phyloP scores from a whole-genome alignment of 192 early-diverging fungal species.

The Podila verticillata region DNA sequence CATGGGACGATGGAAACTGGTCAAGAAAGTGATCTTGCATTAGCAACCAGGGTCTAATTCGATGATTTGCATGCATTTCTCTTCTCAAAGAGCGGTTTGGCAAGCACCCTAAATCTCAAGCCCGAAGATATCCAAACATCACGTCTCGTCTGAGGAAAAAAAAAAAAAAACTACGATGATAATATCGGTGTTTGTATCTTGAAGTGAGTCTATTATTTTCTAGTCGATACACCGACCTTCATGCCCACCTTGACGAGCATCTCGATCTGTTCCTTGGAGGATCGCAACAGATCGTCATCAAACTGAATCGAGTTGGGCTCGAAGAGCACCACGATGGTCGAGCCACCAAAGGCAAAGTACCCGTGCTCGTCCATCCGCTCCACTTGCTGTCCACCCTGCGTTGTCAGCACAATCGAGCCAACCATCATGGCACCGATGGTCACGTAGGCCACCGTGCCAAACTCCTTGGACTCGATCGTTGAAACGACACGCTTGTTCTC shows the following conservation, averaged over 20 bases:
- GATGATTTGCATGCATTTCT: too few relatives aligned
- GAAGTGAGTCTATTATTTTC: not conserved
- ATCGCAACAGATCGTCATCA: slow-evolving; percentile 72
- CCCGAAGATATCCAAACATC: too few relatives aligned
- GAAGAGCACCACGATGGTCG: slow-evolving; percentile 79
- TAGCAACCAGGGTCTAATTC: too few relatives aligned
- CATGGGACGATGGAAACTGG: too few relatives aligned
- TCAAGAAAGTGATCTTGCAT: too few relatives aligned
- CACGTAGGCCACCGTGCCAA: slow-evolving; percentile 77
- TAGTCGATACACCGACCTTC: slow-evolving; percentile 32
- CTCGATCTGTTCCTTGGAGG: slow-evolving; percentile 46
- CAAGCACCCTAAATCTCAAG: too few relatives aligned
- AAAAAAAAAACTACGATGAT: too few relatives aligned
- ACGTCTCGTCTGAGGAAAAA: too few relatives aligned
- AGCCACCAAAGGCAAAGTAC: slow-evolving; percentile 86
- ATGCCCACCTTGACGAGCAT: slow-evolving; percentile 48
- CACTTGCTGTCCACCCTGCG: slow-evolving; percentile 47
- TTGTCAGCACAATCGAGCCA: slow-evolving; percentile 78
- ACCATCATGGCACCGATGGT: slow-evolving; percentile 90
- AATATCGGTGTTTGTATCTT: too few relatives aligned
- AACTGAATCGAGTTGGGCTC: slow-evolving; percentile 69
- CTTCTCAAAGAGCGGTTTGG: too few relatives aligned
- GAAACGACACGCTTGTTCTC: slow-evolving; percentile 79
- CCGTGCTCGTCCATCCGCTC: slow-evolving; percentile 81
- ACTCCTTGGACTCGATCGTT: slow-evolving; percentile 68